Evolutionary conservation across 192 early-diverging fungal species (phyloP).

Genomic region (Umbelopsis ramanniana): DNA sequence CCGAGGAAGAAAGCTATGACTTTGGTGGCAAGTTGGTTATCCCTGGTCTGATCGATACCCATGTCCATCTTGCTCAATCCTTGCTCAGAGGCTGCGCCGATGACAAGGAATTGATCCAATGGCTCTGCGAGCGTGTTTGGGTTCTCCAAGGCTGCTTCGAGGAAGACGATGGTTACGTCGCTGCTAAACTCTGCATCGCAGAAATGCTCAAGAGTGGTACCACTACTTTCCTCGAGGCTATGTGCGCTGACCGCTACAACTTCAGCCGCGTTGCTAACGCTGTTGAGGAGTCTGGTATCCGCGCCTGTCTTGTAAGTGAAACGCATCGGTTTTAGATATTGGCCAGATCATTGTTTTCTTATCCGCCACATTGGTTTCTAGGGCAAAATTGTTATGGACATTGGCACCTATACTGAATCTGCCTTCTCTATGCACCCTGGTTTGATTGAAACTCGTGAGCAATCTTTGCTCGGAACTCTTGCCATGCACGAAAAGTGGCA

Average conservation of each 20-base stretch:
- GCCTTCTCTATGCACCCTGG: slow-evolving; percentile 29
- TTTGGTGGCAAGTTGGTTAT: slow-evolving; percentile 24
- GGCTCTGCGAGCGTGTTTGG: slow-evolving; percentile 31
- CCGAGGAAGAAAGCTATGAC: slow-evolving; percentile 22
- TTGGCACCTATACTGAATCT: slow-evolving; percentile 26
- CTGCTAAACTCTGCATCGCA: slow-evolving; percentile 30
- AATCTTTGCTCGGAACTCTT: slow-evolving; percentile 25
- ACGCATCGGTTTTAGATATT: background rate
- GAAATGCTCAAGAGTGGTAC: slow-evolving; percentile 32
- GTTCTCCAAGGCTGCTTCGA: slow-evolving; percentile 27
- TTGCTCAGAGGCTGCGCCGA: slow-evolving; percentile 30
- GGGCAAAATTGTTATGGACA: slow-evolving; percentile 34
- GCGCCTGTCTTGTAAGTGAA: slow-evolving; percentile 24
- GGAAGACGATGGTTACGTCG: slow-evolving; percentile 22
- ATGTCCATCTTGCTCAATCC: slow-evolving; percentile 33
- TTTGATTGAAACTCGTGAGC: slow-evolving; percentile 31
- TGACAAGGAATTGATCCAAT: slow-evolving; percentile 25
- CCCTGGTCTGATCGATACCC: slow-evolving; percentile 31
- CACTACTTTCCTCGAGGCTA: slow-evolving; percentile 30
- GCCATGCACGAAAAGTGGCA: slow-evolving; percentile 31
- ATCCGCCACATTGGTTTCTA: too few species aligned
- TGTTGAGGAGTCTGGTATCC: slow-evolving; percentile 32
- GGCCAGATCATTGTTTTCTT: too few species aligned
- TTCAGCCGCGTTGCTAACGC: slow-evolving; percentile 28
- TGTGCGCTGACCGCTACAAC: slow-evolving; percentile 29